Evolutionary conservation across 805 yeast genomes (phyloP), one percentile per base, ranked within the genome.

Genomic region (Scheffersomyces ergatensis): DNA sequence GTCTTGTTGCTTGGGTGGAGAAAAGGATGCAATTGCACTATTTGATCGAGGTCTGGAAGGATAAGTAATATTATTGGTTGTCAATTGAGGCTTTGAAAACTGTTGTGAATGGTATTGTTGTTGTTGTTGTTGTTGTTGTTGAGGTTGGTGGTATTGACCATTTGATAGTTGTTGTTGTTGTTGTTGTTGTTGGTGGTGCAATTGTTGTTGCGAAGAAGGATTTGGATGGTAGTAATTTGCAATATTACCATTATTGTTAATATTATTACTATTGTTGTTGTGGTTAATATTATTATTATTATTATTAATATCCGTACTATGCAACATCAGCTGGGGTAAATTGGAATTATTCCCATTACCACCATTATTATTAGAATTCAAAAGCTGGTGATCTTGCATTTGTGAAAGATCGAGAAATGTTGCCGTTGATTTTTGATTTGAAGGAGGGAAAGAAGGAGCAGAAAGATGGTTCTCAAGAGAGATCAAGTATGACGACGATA

Each of bases 131-230:
- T 23, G 38, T 21, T 23, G 38, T 19, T 34, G 37, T 34, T 16
- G 37, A 15, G 31, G 32, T 14, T 14, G 32, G 18, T 5, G 32
- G 25, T 23, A 24, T 37, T 37, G 32, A n/a, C 15, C 6, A 29
- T 8, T n/a, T n/a, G n/a, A n/a, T n/a, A n/a, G n/a, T n/a, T 25
- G 38, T n/a, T 37, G 38, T 13, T 32, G 38, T 19, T 30, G 38
- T 14, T 36, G 39, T 7, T 30, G 38, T 34, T 17, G 31, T 21
- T 8, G 37, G 6, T 19, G 8, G 4, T 7, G 36, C 5, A 33
- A 14, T 33, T 33, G 34, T 17, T 33, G 36, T 32, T 17, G 24
- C 32, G 32, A 29, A 29, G 32, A 5, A 29, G 17, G 17, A 14
- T 29, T n/a, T 15, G 7, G 32, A 14, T 12, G 30, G 32, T 18